Conservation (phyloP, 495 filamentous ascomycete species). For the Elaphomyces granulatus region DNA sequence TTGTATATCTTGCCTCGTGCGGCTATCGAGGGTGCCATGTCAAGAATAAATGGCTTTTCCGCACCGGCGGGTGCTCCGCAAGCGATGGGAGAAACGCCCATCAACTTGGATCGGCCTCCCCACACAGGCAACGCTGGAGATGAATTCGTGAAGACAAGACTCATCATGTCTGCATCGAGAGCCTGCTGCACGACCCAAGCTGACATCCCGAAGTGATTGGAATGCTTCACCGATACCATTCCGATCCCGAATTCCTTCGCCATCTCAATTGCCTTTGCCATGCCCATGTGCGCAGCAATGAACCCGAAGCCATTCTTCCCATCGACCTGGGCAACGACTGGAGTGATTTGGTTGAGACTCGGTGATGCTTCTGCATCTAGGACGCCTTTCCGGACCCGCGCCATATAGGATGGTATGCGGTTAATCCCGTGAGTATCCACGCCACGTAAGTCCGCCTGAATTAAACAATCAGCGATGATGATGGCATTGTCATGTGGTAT, state of each 20-base stretch:
- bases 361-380: conserved; percentile 45
- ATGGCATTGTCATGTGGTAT: conserved; percentile 40
- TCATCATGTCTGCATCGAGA: conserved; percentile 56
- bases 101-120: conserved; percentile 49
- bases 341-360: conserved; percentile 42
- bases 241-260: conserved; percentile 54
- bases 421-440: conserved; percentile 68
- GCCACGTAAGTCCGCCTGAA: conserved; percentile 60
- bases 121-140: conserved; percentile 60
- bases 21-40: conserved; percentile 64
- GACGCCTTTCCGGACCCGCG: conserved; percentile 49
- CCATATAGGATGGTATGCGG: conserved; percentile 61
- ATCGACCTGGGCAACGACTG: conserved; percentile 51
- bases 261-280: conserved; percentile 48
- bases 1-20: conserved; percentile 67
- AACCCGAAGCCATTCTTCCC: conserved; percentile 65
- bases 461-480: conserved; percentile 47
- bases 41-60: conserved; percentile 49
- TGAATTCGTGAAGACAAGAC: conserved; percentile 66
- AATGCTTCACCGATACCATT: conserved; percentile 55
- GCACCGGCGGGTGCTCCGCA: conserved; percentile 53
- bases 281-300: conserved; percentile 46
- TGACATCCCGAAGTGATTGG: conserved; percentile 71
- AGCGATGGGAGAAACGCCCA: conserved; percentile 68
- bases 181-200: conserved; percentile 68